phyloP scores from a whole-genome alignment of 208 protist species.

The Trichomonas vaginalis region DNA sequence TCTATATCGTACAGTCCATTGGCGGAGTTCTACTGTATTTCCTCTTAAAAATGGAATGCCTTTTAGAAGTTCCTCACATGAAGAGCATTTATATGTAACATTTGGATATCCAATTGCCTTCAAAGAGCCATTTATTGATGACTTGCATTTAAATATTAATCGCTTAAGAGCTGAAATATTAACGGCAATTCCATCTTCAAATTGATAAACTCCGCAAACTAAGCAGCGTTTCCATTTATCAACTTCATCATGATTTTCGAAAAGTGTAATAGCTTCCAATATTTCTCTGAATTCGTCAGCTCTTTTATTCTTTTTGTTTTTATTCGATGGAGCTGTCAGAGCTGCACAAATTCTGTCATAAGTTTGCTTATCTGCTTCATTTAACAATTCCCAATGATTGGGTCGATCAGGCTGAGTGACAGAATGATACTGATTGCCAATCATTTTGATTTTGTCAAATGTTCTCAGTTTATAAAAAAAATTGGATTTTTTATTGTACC shows the following conservation, averaged over 20 bases:
- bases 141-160: constrained; percentile 5
- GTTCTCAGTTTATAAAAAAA: no score
- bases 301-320: neutral
- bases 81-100: neutral
- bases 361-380: neutral
- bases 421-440: no score
- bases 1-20: neutral
- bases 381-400: neutral
- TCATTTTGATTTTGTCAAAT: no score
- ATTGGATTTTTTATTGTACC: no score
- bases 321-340: neutral
- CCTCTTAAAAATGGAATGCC: neutral
- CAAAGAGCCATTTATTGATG: neutral
- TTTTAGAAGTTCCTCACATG: neutral
- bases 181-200: neutral
- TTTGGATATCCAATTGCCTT: neutral
- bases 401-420: no score
- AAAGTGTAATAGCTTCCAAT: neutral
- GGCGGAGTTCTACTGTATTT: neutral
- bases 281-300: neutral
- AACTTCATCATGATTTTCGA: neutral
- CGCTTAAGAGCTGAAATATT: neutral
- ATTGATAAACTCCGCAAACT: neutral
- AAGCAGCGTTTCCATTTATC: neutral
- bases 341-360: neutral